Evolutionary conservation across 2,329 filamentous ascomycete genomes (phyloP).

Genomic region (Aureobasidium vineae): DNA sequence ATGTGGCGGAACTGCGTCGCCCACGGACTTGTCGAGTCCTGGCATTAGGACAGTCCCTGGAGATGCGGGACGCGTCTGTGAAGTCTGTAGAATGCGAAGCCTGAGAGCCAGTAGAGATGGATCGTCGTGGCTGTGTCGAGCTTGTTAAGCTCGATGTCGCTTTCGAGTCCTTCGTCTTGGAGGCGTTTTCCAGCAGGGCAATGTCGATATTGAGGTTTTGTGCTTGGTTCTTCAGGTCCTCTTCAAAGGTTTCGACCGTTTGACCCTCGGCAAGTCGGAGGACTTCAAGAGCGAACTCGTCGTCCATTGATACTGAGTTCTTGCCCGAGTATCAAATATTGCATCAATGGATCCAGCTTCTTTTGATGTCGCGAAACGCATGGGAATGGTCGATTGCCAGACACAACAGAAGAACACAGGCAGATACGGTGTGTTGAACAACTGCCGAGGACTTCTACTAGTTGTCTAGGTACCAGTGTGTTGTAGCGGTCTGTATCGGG

Average conservation of each 20-base stretch:
- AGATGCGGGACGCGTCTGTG: constrained; percentile 37
- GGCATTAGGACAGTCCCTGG: constrained; percentile 31
- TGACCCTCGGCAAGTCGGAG: constrained; percentile 34
- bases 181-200: constrained; percentile 7
- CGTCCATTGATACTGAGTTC: constrained; percentile 19
- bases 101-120: constrained; percentile 37
- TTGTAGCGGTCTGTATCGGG: constrained; percentile 19
- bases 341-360: constrained; percentile 9
- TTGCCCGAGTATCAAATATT: not conserved
- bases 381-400: not conserved
- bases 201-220: constrained; percentile 34
- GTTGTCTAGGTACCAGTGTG: constrained; percentile 10
- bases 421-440: not conserved
- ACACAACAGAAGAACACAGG: not conserved
- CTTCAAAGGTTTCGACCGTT: constrained; percentile 36
- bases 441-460: constrained; percentile 5
- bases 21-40: constrained; percentile 11
- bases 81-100: constrained; percentile 39
- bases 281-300: constrained; percentile 35
- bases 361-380: constrained; percentile 2
- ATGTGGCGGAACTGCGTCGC: constrained; percentile 31
- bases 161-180: not conserved
- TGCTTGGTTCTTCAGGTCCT: constrained; percentile 33
- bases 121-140: constrained; percentile 31
- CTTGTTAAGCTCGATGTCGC: constrained; percentile 17